Evolutionary conservation across 257 asterid genomes (phyloP), one percentile per base, ranked within the genome.

Genomic region (Solanum chmielewskii): DNA sequence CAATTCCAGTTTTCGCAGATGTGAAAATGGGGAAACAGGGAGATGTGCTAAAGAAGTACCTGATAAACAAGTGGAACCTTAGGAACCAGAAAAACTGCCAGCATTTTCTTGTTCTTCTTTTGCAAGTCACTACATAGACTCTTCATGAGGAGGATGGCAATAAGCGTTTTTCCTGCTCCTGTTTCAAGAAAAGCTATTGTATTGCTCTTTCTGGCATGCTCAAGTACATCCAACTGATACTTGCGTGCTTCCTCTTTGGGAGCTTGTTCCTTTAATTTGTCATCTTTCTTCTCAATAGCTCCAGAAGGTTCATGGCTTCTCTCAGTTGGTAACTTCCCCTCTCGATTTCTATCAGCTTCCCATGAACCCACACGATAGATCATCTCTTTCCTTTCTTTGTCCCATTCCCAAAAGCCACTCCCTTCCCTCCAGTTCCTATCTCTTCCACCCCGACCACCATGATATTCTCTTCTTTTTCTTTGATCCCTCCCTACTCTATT

Each of bases 61-160:
- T 97, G 99, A 90, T 97, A 97, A 87, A 97, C 99, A 89, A 97
- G 95, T 41, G 99, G 99, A 89, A 97, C 99, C 91, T 97, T 97
- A 83, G 99, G 99, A 87, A 97, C 99, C 92, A 97, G 92, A 91
- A 97, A 97, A 73, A 97, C 98, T 52, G 99, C 97, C 42, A 95
- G 92, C 95, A 95, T 92, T 91, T 95, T 97, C 93, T 92, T 97
- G 90, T 96, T 92, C 87, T 87, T 91, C 77, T 88, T 90, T 87
- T 92, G 94, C 93, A 97, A 87, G 62, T 97, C 98, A 90, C 73
- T 69, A 87, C 90, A 92, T 56, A 97, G 86, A 88, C 98, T 96
- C 92, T 88, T 95, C 90, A 97, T 95, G 21, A 97, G 98, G 86
- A 97, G 98, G 84, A 96, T 95, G 62, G 99, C 99, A 85, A 97